Base-by-base conservation (phyloP, 345 rosid species). In the Moringa oleifera region DNA sequence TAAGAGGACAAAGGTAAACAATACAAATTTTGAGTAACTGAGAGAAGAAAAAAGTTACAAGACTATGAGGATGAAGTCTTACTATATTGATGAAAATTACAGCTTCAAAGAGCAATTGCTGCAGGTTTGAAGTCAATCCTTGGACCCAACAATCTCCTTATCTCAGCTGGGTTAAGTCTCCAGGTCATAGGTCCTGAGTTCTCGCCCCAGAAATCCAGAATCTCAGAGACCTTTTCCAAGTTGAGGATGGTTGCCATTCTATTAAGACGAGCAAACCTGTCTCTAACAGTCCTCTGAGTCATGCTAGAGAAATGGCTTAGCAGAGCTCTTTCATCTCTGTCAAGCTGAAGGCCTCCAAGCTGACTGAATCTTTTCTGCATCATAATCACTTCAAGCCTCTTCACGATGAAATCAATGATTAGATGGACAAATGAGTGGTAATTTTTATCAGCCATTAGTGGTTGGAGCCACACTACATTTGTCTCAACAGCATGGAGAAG, bases 201-300 rank as follows among this genome's bases (percentile, higher is more conserved):
- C 82, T 90, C 99, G 25, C 99, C 97, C 99, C 95, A 94, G 86
- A 94, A 94, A 75, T 94, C 99, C 47, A 90, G 82, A 73, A 94
- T 90, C 85, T 94, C 99, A 0, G 95, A 86, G 0, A 88, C 99
- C 64, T 90, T 94, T 69, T 94, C 99, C 70, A 94, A 75, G 80
- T 94, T 90, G 33, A 94, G 85, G 61, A 90, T 88, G 23, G 99
- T 85, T 17, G 96, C 96, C 95, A 94, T 90, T 64, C 88, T 91
- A 21, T 91, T 94, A 20, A 94, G 85, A 59, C 97, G 87, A 18
- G 97, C 95, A 67, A 94, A 94, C 71, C 90, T 94, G 77, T 94
- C 97, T 63, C 99, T 86, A 36, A 94, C 96, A 0, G 97, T 94
- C 76, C 96, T 83, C 70, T 88, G 97, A 24, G 96, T 83, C 95